Evolutionary conservation across 2,329 filamentous ascomycete genomes (phyloP).

Genomic region (Colletotrichum acutatum): DNA sequence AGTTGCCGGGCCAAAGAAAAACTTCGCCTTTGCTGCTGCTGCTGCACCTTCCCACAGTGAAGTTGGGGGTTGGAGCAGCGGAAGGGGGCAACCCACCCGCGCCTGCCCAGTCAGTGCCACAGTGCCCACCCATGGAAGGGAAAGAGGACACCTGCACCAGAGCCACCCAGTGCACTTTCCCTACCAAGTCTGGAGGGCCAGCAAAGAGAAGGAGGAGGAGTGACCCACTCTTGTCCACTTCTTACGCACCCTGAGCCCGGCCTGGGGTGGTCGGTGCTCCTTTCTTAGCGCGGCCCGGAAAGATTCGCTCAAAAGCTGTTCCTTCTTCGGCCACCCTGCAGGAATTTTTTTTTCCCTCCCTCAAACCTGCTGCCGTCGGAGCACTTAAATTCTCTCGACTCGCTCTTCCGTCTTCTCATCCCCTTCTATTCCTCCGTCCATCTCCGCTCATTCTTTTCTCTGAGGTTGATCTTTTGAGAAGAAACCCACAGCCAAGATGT

Average conservation of each 20-base stretch:
- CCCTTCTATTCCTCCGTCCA: constrained; percentile 54
- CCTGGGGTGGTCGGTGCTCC: constrained; percentile 33
- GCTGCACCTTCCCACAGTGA: constrained; percentile 26
- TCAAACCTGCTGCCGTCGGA: constrained; percentile 57
- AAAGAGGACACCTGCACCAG: not conserved
- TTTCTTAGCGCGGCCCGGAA: constrained; percentile 51
- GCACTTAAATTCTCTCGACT: constrained; percentile 38
- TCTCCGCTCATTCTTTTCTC: constrained; percentile 74
- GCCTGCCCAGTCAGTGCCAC: constrained; percentile 8
- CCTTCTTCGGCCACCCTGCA: constrained; percentile 51
- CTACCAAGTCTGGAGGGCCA: constrained; percentile 12
- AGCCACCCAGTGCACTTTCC: not conserved
- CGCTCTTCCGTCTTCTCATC: constrained; percentile 53
- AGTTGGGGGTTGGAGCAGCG: constrained; percentile 32
- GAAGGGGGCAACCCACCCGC: constrained; percentile 23
- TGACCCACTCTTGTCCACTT: constrained; percentile 40
- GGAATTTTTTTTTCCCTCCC: constrained; percentile 65
- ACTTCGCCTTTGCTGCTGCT: not conserved
- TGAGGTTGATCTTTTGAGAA: constrained; percentile 56
- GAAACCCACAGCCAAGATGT: constrained; percentile 60
- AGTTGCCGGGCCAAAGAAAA: constrained; percentile 24
- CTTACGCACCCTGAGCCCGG: constrained; percentile 30
- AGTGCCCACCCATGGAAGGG: not conserved
- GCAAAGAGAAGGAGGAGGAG: not conserved
- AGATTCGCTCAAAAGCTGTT: constrained; percentile 66